phyloP scores from a whole-genome alignment of 805 yeast species.

The Diddensiella caesifluorescens region DNA sequence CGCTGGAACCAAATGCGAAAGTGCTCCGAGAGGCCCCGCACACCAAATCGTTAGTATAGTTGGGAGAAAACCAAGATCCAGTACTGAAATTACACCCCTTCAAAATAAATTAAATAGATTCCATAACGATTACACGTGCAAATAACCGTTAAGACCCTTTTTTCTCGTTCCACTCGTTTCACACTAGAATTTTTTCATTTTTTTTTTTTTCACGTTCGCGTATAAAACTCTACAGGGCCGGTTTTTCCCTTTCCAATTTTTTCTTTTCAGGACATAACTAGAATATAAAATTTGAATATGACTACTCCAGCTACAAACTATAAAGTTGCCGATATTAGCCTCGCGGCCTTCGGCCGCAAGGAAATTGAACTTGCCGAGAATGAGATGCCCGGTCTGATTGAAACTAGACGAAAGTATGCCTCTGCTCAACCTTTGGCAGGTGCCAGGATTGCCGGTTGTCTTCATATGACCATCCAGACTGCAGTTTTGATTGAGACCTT shows the following conservation, averaged over 20 bases:
- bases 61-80: too few species aligned
- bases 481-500: constrained; percentile 98
- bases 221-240: too few species aligned
- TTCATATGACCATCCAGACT: constrained; percentile 99
- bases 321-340: constrained; percentile 96
- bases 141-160: neutral
- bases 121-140: constrained; percentile 9
- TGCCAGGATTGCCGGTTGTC: constrained; percentile 98
- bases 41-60: too few species aligned
- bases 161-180: constrained; percentile 2
- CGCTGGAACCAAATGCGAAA: too few species aligned
- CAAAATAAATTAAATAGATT: too few species aligned
- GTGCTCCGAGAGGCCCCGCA: too few species aligned
- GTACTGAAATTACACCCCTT: too few species aligned
- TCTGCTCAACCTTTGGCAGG: constrained; percentile 92
- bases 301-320: constrained; percentile 52
- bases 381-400: constrained; percentile 99
- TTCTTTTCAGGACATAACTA: neutral
- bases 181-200: neutral
- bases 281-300: constrained; percentile 12
- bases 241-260: constrained; percentile 3
- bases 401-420: constrained; percentile 91
- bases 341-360: constrained; percentile 99
- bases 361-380: constrained; percentile 98
- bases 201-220: constrained; percentile 3